A percentile compares a stretch with the other conserved stretches of the same genome.
Conservation (phyloP, 2,329 filamentous ascomycete genomes). For the Pseudopyrenochaeta lycopersici region DNA sequence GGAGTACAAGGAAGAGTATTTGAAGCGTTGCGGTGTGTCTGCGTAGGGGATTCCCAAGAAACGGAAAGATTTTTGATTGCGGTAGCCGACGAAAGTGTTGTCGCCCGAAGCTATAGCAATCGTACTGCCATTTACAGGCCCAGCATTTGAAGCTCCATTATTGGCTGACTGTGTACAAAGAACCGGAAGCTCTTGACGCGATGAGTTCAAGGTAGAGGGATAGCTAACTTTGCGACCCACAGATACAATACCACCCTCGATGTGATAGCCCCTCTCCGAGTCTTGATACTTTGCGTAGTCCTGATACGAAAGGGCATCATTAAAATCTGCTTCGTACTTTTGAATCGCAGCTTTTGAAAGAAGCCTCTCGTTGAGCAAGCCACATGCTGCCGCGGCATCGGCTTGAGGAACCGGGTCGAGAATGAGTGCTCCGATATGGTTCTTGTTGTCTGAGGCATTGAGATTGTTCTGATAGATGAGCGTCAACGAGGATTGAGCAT, state of each 20-base stretch:
- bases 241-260: conserved; percentile 52
- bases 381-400: conserved; percentile 56
- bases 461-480: conserved; percentile 65
- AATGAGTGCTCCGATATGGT: conserved; percentile 62
- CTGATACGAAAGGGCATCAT: conserved; percentile 56
- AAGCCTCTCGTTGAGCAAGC: conserved; percentile 58
- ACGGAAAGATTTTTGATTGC: conserved; percentile 60
- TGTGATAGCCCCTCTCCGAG: conserved; percentile 53
- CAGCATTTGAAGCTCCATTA: conserved; percentile 42
- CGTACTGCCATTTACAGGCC: conserved; percentile 36
- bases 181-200: conserved; percentile 52
- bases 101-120: conserved; percentile 52
- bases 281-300: conserved; percentile 52
- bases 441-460: conserved; percentile 62
- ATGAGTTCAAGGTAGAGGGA: conserved; percentile 30
- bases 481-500: conserved; percentile 56
- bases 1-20: conserved; percentile 59
- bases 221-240: conserved; percentile 49
- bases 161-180: conserved; percentile 61
- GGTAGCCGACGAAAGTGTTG: conserved; percentile 60
- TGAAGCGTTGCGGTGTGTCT: conserved; percentile 53
- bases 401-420: conserved; percentile 54
- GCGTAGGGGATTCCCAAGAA: conserved; percentile 60
- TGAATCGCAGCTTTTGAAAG: conserved; percentile 54
- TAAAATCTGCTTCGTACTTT: conserved; percentile 57